Evolutionary conservation across 2,329 filamentous ascomycete species (phyloP).

Genomic region (Rhexocercosporidium sp.): DNA sequence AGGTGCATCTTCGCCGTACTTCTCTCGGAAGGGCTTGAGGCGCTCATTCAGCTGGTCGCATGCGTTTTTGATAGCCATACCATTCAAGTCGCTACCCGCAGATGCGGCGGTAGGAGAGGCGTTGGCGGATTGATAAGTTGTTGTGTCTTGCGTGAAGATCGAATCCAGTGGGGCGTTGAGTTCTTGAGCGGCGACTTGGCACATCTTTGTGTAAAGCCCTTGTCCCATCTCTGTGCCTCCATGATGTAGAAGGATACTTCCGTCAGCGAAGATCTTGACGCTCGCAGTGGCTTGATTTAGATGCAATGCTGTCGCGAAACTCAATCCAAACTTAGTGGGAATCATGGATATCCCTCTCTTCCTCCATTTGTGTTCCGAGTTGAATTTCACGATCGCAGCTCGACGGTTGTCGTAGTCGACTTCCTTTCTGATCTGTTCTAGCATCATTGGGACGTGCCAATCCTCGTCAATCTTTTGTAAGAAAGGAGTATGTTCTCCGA

Average conservation of each 20-base stretch:
- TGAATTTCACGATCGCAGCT: slow-evolving; percentile 75
- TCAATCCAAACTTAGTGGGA: slow-evolving; percentile 96
- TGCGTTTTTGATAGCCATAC: slow-evolving; percentile 90
- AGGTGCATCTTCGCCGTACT: slow-evolving; percentile 73
- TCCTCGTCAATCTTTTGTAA: slow-evolving; percentile 80
- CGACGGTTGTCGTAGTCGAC: slow-evolving; percentile 71
- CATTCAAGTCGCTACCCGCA: slow-evolving; percentile 93
- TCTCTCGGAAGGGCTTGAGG: slow-evolving; percentile 80
- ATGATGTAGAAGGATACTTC: slow-evolving; percentile 87
- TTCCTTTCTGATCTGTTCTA: slow-evolving; percentile 80
- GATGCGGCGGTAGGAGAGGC: slow-evolving; percentile 90
- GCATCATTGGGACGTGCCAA: slow-evolving; percentile 94
- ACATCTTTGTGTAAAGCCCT: slow-evolving; percentile 92
- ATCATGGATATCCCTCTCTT: slow-evolving; percentile 77
- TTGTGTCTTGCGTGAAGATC: slow-evolving; percentile 90
- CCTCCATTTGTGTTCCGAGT: slow-evolving; percentile 86
- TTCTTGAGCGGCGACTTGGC: slow-evolving; percentile 88
- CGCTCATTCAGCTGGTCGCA: slow-evolving; percentile 88
- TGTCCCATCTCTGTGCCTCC: slow-evolving; percentile 98
- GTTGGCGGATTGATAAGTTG: slow-evolving; percentile 93
- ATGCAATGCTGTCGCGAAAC: slow-evolving; percentile 85
- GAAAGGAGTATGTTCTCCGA: slow-evolving; percentile 81
- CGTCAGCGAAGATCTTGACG: slow-evolving; percentile 96
- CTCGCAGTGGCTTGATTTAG: slow-evolving; percentile 93
- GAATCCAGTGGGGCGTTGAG: slow-evolving; percentile 77